These are phyloP conservation scores for Forsythia suspensa DNA, from an alignment of 257 asterid genomes.

Conservation along the genomic window DNA sequence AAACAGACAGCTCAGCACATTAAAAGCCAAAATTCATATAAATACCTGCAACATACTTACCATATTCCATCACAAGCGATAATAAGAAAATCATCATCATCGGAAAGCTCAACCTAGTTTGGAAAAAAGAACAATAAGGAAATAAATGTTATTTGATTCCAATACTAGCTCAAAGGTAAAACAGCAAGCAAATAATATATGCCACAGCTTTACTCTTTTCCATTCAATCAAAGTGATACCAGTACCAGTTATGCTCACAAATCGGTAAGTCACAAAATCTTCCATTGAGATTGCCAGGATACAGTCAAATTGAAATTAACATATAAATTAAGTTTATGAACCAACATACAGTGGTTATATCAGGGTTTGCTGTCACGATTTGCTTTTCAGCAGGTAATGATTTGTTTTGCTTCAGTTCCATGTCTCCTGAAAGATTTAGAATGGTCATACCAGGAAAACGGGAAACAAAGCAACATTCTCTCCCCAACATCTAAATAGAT, in stretches of 20 bases:
- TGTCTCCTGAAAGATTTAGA: conserved; percentile 64
- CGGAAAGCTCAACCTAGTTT: conserved; percentile 71
- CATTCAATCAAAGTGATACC: background rate
- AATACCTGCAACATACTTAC: conserved; percentile 39
- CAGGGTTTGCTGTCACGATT: conserved; percentile 89
- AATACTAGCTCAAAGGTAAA: conserved; percentile 5
- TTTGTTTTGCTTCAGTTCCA: conserved; percentile 88
- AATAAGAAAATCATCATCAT: conserved; percentile 85
- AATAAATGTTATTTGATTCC: conserved; percentile 17
- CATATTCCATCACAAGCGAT: conserved; percentile 99
- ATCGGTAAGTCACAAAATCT: background rate
- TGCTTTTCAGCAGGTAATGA: conserved; percentile 83
- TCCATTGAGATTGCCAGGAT: conserved; percentile 1
- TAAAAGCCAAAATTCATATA: conserved; percentile 18
- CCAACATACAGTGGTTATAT: conserved; percentile 63
- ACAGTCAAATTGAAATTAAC: conserved; percentile 8
- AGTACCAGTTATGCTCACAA: conserved; percentile 5
- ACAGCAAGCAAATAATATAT: background rate
- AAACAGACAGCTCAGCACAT: conserved; percentile 9
- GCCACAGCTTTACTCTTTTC: background rate
- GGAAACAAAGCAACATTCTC: conserved; percentile 12
- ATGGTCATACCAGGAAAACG: conserved; percentile 14
- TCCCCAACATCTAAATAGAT: conserved; percentile 18
- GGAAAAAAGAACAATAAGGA: conserved; percentile 21
- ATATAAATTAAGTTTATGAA: conserved; percentile 1